A percentile compares a stretch with the other conserved stretches of the same genome.
phyloP scores from a whole-genome alignment of 805 yeast species.

The Yarrowia sp. region DNA sequence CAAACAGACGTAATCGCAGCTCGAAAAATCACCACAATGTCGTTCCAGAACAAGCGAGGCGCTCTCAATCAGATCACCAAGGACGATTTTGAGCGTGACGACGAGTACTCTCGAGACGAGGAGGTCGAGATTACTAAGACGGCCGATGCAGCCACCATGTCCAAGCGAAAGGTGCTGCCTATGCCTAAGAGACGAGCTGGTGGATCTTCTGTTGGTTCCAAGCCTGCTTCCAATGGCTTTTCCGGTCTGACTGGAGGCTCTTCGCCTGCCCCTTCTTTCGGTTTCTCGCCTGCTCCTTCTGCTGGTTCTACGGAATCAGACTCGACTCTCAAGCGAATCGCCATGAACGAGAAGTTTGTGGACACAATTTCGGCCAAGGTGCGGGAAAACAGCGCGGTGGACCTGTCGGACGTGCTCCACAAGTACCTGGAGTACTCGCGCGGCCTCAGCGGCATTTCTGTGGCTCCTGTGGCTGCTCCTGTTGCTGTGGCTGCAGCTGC shows the following conservation, averaged over 20 bases:
- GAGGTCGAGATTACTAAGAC: constrained; percentile 39
- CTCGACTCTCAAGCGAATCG: constrained; percentile 39
- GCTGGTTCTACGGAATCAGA: neutral
- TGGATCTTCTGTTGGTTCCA: neutral
- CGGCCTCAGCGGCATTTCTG: neutral
- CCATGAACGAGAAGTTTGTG: constrained; percentile 61
- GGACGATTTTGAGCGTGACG: constrained; percentile 44
- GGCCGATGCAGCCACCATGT: constrained; percentile 63
- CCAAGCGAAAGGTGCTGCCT: constrained; percentile 65
- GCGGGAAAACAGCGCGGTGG: constrained; percentile 41
- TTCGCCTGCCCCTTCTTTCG: constrained; percentile 15
- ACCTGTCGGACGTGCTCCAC: constrained; percentile 53
- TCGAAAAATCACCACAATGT: neutral
- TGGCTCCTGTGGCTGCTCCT: neutral
- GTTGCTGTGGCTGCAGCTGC: neutral
- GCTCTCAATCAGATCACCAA: constrained; percentile 64
- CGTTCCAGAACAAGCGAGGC: constrained; percentile 49
- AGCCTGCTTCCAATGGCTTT: neutral
- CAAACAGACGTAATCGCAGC: neutral
- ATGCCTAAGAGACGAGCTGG: constrained; percentile 30
- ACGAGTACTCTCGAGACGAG: constrained; percentile 44
- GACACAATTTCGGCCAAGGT: constrained; percentile 42
- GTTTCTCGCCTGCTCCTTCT: too few species aligned
- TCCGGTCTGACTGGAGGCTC: neutral
- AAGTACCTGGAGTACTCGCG: constrained; percentile 56